These are phyloP conservation scores for Myrmaecium sp. DNA, from an alignment of 2,329 filamentous ascomycete genomes.

Conservation along the genomic window DNA sequence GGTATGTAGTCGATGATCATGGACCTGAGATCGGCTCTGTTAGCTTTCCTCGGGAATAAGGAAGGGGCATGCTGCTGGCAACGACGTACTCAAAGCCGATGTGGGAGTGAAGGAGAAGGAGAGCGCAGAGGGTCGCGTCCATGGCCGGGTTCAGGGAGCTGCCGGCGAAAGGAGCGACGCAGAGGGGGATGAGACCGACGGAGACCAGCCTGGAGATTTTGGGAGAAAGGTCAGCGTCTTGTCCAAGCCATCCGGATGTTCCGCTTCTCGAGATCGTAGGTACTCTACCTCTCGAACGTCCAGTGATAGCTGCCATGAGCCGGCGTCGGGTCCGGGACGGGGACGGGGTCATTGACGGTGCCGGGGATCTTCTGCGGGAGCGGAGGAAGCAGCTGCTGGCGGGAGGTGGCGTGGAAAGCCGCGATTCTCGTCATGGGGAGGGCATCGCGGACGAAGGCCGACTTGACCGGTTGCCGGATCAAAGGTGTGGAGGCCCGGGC, in stretches of 20 bases:
- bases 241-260: not conserved
- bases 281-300: constrained; percentile 65
- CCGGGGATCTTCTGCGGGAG: constrained; percentile 74
- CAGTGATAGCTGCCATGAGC: constrained; percentile 95
- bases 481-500: constrained; percentile 16
- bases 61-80: not conserved
- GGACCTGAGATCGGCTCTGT: constrained; percentile 29
- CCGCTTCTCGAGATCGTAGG: constrained; percentile 3
- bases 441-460: constrained; percentile 24
- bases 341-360: constrained; percentile 71
- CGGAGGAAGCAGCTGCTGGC: constrained; percentile 61
- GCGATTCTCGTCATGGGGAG: constrained; percentile 39
- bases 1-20: constrained; percentile 88
- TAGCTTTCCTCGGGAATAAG: constrained; percentile 7
- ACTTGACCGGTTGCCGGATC: constrained; percentile 17
- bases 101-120: constrained; percentile 82
- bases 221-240: not conserved
- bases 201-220: constrained; percentile 46
- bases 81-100: constrained; percentile 67
- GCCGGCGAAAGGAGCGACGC: constrained; percentile 78
- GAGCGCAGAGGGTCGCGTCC: constrained; percentile 70
- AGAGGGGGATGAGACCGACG: constrained; percentile 68
- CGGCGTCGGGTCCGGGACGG: constrained; percentile 53
- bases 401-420: constrained; percentile 73
- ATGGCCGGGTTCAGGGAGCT: constrained; percentile 78